Conservation (phyloP, 2,329 filamentous ascomycete species). For the Hypoxylon sp. region DNA sequence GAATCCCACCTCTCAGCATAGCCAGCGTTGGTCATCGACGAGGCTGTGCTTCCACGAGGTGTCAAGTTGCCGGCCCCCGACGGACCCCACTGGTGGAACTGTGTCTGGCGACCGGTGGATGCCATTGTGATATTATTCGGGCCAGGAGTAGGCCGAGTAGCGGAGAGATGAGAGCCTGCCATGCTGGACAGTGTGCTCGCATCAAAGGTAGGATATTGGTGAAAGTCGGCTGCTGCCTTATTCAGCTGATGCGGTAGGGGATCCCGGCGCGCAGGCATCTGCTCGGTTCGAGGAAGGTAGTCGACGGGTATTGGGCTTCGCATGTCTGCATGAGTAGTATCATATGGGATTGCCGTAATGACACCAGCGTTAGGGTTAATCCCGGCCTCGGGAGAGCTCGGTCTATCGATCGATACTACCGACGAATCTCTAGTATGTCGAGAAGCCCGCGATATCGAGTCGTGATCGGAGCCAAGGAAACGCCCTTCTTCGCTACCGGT, state of each 20-base stretch:
- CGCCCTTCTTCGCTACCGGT: conserved; percentile 72
- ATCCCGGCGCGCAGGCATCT: conserved; percentile 75
- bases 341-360: conserved; percentile 91
- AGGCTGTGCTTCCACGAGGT: conserved; percentile 68
- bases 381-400: conserved; percentile 74
- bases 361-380: conserved; percentile 84
- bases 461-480: conserved; percentile 70
- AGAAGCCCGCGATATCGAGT: conserved; percentile 78
- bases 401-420: conserved; percentile 78
- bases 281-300: conserved; percentile 77
- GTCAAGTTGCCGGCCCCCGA: conserved; percentile 25
- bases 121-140: conserved; percentile 81
- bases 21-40: conserved; percentile 61
- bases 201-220: conserved; percentile 87
- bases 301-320: conserved; percentile 81
- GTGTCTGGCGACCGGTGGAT: conserved; percentile 77
- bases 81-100: conserved; percentile 84
- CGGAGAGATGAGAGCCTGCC: conserved; percentile 70
- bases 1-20: conserved; percentile 76
- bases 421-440: conserved; percentile 83
- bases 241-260: conserved; percentile 87
- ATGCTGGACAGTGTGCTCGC: conserved; percentile 64
- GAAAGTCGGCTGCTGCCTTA: conserved; percentile 82
- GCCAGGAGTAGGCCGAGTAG: conserved; percentile 71
- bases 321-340: conserved; percentile 75